A percentile compares a stretch with the other conserved stretches of the same genome.
Evolutionary conservation across 176 grass and related monocot species (phyloP).

Genomic region (Thalia dealbata): DNA sequence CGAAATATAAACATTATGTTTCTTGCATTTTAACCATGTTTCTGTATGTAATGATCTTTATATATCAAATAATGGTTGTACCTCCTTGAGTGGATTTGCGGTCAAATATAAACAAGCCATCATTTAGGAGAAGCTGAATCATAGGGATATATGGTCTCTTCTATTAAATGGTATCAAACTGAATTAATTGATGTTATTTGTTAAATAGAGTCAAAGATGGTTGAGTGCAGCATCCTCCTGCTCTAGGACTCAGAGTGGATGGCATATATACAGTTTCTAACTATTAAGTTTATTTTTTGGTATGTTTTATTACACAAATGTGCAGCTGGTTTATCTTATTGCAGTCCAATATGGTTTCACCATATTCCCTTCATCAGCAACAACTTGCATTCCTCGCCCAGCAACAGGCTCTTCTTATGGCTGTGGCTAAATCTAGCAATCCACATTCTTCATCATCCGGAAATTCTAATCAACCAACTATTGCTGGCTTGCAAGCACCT

Average conservation of each 20-base stretch:
- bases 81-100: not conserved
- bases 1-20: not conserved
- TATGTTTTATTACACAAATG: constrained; percentile 19
- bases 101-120: not conserved
- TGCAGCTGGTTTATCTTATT: constrained; percentile 14
- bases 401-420: constrained; percentile 88
- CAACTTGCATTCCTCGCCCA: constrained; percentile 77
- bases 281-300: not conserved
- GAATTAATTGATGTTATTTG: not conserved
- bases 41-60: not conserved
- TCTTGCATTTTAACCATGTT: not conserved
- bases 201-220: not conserved
- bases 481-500: constrained; percentile 31
- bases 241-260: not conserved
- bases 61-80: not conserved
- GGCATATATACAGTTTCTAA: not conserved
- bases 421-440: constrained; percentile 72
- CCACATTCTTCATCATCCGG: constrained; percentile 29
- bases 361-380: constrained; percentile 79
- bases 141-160: not conserved
- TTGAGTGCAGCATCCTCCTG: not conserved
- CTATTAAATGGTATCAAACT: not conserved
- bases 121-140: not conserved
- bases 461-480: constrained; percentile 37
- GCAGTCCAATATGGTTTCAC: constrained; percentile 88